These are phyloP conservation scores for Cylindrodendrum hubeiense DNA, from an alignment of 2,329 filamentous ascomycete species.

Conservation along the genomic window DNA sequence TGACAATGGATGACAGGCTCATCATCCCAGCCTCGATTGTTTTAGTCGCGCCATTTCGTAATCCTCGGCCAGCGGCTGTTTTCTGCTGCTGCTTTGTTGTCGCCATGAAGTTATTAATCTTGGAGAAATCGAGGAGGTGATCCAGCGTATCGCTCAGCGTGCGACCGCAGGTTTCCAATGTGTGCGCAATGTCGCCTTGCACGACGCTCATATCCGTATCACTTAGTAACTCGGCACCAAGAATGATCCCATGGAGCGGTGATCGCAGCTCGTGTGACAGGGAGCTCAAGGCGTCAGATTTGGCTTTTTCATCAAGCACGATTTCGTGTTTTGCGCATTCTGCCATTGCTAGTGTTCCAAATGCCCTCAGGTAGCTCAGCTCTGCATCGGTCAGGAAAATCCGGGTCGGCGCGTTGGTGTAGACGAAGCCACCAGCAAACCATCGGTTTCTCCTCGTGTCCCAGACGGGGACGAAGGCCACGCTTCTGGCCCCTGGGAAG, in stretches of 20 bases:
- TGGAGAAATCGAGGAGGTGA: conserved; percentile 65
- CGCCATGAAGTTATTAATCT: conserved; percentile 58
- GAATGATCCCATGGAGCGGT: conserved; percentile 71
- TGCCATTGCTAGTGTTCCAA: conserved; percentile 67
- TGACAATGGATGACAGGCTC: conserved; percentile 4
- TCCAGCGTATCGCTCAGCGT: conserved; percentile 67
- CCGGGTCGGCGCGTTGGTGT: conserved; percentile 58
- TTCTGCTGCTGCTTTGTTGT: conserved; percentile 28
- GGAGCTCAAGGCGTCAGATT: conserved; percentile 70
- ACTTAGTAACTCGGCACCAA: conserved; percentile 64
- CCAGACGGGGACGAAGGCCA: conserved; percentile 63
- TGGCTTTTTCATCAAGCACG: conserved; percentile 57
- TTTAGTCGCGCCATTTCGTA: background rate
- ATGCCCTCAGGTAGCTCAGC: conserved; percentile 63
- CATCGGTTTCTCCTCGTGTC: conserved; percentile 59
- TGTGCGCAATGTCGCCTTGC: conserved; percentile 61
- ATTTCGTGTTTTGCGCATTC: conserved; percentile 54
- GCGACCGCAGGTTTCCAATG: conserved; percentile 63
- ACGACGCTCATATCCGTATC: conserved; percentile 62
- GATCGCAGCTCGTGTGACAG: conserved; percentile 73
- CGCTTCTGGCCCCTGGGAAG: conserved; percentile 58
- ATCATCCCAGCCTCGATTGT: background rate
- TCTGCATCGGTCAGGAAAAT: conserved; percentile 61
- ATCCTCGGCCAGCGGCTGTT: background rate
- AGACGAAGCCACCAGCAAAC: conserved; percentile 63